Evolutionary conservation across 1,139 yeast genomes (phyloP).

Genomic region (Candida sanyaensis): DNA sequence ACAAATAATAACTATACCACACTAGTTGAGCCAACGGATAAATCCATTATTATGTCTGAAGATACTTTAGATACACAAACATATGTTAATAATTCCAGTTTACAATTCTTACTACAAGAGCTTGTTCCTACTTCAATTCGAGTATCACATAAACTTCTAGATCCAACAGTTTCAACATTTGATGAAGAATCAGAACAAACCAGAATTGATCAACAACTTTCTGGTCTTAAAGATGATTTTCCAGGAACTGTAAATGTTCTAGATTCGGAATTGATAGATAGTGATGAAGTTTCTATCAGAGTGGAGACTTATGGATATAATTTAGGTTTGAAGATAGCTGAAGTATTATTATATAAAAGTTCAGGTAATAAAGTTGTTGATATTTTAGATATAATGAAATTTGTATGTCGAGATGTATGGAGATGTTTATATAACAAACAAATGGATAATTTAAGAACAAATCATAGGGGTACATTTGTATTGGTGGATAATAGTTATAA

Average conservation of each 20-base stretch:
- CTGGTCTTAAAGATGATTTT: conserved; percentile 24
- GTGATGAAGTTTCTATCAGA: conserved; percentile 60
- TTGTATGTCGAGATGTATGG: conserved; percentile 93
- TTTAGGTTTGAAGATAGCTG: conserved; percentile 74
- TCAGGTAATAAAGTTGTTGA: conserved; percentile 54
- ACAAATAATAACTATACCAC: too few species aligned
- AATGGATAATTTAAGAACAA: conserved; percentile 88
- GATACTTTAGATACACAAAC: conserved; percentile 26
- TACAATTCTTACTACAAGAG: conserved; percentile 71
- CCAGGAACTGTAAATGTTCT: conserved; percentile 48
- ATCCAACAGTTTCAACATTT: conserved; percentile 11
- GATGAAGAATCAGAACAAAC: conserved; percentile 15
- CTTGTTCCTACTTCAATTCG: conserved; percentile 70
- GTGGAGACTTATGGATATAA: conserved; percentile 71
- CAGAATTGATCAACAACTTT: conserved; percentile 24
- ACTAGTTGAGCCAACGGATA: too few species aligned
- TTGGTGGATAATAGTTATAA: conserved; percentile 68
- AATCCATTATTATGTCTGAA: conserved; percentile 11
- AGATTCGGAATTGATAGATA: conserved; percentile 32
- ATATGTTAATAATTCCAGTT: conserved; percentile 48
- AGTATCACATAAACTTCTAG: conserved; percentile 34
- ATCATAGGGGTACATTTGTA: conserved; percentile 86
- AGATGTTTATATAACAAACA: conserved; percentile 75
- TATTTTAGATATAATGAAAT: conserved; percentile 81
- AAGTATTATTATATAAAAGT: conserved; percentile 60